Evolutionary conservation across 2,329 filamentous ascomycete species (phyloP).

Genomic region (Verticillium nubilum): DNA sequence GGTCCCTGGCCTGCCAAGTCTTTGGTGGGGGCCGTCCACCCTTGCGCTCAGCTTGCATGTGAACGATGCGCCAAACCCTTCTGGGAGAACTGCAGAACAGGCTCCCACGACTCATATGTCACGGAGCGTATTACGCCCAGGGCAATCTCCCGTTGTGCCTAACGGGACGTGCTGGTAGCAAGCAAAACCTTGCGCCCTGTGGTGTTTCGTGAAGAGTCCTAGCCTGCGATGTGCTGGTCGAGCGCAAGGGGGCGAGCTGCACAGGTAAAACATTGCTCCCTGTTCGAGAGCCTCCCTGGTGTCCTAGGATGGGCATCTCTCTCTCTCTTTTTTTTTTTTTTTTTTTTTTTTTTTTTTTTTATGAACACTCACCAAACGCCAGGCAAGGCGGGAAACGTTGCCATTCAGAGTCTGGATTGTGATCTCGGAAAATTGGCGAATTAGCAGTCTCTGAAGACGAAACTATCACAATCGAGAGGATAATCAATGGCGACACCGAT

Average conservation of each 20-base stretch:
- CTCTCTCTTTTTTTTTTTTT: background rate
- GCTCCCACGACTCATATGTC: background rate
- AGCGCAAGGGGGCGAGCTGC: background rate
- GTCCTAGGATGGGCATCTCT: background rate
- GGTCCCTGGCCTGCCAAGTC: background rate
- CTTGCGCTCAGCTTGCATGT: slow-evolving; percentile 1
- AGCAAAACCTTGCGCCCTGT: background rate
- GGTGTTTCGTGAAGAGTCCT: background rate
- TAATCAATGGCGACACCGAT: background rate
- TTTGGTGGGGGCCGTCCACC: background rate
- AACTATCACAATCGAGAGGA: background rate
- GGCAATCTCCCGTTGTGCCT: background rate
- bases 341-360: no score
- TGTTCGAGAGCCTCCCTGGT: background rate
- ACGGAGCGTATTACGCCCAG: background rate
- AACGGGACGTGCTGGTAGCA: background rate
- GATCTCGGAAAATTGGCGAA: background rate
- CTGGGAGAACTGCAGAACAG: background rate
- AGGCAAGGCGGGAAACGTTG: background rate
- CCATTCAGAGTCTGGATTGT: background rate
- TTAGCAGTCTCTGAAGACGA: background rate
- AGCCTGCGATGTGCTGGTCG: background rate
- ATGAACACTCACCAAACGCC: background rate
- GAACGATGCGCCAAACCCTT: background rate
- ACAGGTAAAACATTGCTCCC: slow-evolving; percentile 4